Conservation (phyloP, 2,329 filamentous ascomycete species). For the Lecanicillium sp. region DNA sequence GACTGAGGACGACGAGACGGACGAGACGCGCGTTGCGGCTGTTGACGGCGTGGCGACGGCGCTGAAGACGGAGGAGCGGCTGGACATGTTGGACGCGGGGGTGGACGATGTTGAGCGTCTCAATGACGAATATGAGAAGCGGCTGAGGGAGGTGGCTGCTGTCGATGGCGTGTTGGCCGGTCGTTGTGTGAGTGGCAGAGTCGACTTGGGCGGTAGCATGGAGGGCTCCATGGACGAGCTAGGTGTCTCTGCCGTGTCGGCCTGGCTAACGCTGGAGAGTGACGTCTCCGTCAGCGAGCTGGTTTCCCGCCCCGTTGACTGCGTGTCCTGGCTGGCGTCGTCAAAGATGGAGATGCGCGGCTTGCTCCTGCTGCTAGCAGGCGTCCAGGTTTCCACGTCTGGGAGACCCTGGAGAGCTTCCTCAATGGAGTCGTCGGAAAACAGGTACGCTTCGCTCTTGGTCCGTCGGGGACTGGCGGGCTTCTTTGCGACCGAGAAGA, state of each 20-base stretch:
- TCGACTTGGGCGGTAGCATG: constrained; percentile 22
- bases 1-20: constrained; percentile 29
- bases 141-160: constrained; percentile 17
- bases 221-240: constrained; percentile 15
- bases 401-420: constrained; percentile 44
- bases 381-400: constrained; percentile 42
- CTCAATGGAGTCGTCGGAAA: constrained; percentile 52
- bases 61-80: constrained; percentile 28
- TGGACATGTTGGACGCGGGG: constrained; percentile 26
- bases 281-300: constrained; percentile 10
- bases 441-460: constrained; percentile 34
- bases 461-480: constrained; percentile 18
- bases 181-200: constrained; percentile 12
- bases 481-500: constrained; percentile 32
- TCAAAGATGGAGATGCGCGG: constrained; percentile 38
- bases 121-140: constrained; percentile 26
- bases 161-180: constrained; percentile 20
- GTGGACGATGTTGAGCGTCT: constrained; percentile 18
- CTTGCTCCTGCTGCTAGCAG: constrained; percentile 21
- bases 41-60: constrained; percentile 30
- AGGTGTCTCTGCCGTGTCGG: constrained; percentile 9
- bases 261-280: background rate
- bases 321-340: constrained; percentile 24
- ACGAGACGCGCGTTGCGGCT: constrained; percentile 23
- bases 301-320: background rate